Conservation (phyloP, 2,329 filamentous ascomycete genomes). For the Alternaria atra region DNA sequence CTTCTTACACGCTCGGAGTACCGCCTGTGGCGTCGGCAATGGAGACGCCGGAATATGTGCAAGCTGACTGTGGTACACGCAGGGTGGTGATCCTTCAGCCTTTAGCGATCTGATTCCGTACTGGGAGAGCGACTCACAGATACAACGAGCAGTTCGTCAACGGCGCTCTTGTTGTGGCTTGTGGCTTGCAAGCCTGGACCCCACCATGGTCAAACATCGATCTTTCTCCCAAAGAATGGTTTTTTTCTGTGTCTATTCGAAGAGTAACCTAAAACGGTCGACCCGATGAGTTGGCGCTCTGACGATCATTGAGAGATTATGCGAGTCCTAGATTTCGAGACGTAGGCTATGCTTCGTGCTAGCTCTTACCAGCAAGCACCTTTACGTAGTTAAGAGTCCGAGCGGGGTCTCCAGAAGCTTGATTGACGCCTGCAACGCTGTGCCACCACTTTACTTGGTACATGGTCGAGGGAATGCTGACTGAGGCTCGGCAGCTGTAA, state of each 20-base stretch:
- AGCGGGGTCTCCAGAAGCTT: constrained; percentile 37
- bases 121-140: background rate
- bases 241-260: constrained; percentile 27
- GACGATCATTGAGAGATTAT: constrained; percentile 30
- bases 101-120: background rate
- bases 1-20: constrained; percentile 22
- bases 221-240: constrained; percentile 20
- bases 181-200: constrained; percentile 15
- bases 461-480: constrained; percentile 13
- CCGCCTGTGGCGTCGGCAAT: constrained; percentile 30
- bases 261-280: constrained; percentile 30
- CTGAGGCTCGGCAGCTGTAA: constrained; percentile 16
- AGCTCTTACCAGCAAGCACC: constrained; percentile 34
- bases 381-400: constrained; percentile 28
- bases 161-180: constrained; percentile 17
- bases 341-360: constrained; percentile 31
- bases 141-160: constrained; percentile 12
- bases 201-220: constrained; percentile 28
- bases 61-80: constrained; percentile 26
- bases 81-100: constrained; percentile 27
- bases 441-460: constrained; percentile 20
- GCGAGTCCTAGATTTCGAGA: constrained; percentile 31
- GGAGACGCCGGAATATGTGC: constrained; percentile 29
- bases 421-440: constrained; percentile 26
- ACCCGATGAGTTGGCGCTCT: constrained; percentile 27